Percentiles rank a stretch among this genome's conserved stretches.
phyloP scores from a whole-genome alignment of 805 yeast species.

The Yarrowia sp. region DNA sequence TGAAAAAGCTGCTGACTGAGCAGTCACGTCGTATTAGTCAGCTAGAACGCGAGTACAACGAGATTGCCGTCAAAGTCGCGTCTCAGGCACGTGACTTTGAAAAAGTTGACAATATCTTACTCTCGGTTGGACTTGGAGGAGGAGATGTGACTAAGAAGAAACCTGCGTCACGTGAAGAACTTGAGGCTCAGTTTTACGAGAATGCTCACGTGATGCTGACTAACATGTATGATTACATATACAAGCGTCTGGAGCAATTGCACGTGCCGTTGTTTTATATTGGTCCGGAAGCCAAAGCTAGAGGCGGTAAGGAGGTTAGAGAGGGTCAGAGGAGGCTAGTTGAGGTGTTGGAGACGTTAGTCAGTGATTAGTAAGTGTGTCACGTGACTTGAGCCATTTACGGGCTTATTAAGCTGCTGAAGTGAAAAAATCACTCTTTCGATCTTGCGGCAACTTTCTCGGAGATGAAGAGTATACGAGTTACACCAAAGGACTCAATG shows the following conservation, averaged over 20 bases:
- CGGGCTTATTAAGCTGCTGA: no score
- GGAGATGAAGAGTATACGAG: no score
- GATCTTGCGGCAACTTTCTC: no score
- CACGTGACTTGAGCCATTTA: no score
- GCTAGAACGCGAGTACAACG: background rate
- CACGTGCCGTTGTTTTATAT: slow-evolving; percentile 5
- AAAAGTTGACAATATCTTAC: background rate
- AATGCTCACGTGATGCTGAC: slow-evolving; percentile 3
- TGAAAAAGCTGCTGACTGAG: slow-evolving; percentile 1
- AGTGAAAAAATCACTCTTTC: no score
- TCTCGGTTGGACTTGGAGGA: slow-evolving; percentile 1
- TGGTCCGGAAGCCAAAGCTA: slow-evolving; percentile 10
- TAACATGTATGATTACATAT: slow-evolving; percentile 24
- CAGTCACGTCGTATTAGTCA: background rate
- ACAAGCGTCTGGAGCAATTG: slow-evolving; percentile 16
- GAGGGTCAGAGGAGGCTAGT: background rate
- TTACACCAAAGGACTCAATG: no score
- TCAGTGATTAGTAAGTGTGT: background rate
- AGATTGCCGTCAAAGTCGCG: background rate
- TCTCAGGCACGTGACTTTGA: background rate
- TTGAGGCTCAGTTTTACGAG: background rate
- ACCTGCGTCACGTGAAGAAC: background rate
- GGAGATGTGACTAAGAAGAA: background rate
- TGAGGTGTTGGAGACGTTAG: slow-evolving; percentile 5
- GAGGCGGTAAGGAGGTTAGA: slow-evolving; percentile 8